These are phyloP conservation scores for Microdochium paspali DNA, from an alignment of 2,329 filamentous ascomycete genomes.

Conservation along the genomic window DNA sequence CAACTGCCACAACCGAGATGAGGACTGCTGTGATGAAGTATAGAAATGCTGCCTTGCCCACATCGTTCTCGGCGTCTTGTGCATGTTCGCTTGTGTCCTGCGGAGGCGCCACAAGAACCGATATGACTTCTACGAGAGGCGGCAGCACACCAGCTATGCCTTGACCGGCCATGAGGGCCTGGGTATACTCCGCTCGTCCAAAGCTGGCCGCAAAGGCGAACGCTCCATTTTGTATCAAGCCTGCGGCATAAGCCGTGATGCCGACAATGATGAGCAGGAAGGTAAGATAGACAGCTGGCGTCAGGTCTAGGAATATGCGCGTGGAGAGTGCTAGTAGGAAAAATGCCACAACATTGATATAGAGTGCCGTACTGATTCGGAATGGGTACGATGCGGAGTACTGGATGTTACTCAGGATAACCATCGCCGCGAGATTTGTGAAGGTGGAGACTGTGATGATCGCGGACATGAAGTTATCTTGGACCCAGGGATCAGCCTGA, in stretches of 20 bases:
- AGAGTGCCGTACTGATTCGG: constrained; percentile 69
- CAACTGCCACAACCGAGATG: constrained; percentile 60
- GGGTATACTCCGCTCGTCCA: constrained; percentile 78
- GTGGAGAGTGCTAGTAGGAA: constrained; percentile 74
- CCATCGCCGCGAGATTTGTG: constrained; percentile 68
- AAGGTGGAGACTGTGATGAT: constrained; percentile 81
- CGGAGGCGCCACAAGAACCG: constrained; percentile 56
- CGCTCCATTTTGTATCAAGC: constrained; percentile 84
- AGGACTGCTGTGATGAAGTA: constrained; percentile 85
- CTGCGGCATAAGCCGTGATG: constrained; percentile 68
- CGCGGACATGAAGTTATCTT: constrained; percentile 77
- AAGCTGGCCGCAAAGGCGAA: constrained; percentile 89
- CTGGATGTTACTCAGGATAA: constrained; percentile 73
- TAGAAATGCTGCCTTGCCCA: constrained; percentile 66
- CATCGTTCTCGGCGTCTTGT: constrained; percentile 12
- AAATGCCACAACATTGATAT: constrained; percentile 72
- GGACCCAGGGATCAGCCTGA: constrained; percentile 57
- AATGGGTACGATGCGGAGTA: constrained; percentile 76
- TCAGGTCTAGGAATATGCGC: constrained; percentile 50
- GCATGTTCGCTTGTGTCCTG: constrained; percentile 29
- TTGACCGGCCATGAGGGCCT: constrained; percentile 93
- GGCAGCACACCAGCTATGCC: constrained; percentile 86
- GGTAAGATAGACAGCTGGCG: constrained; percentile 60
- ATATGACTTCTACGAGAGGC: constrained; percentile 70
- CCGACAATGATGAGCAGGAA: constrained; percentile 81